phyloP scores from a whole-genome alignment of 371 early-diverging fungal species.

The Mortierella sp. region DNA sequence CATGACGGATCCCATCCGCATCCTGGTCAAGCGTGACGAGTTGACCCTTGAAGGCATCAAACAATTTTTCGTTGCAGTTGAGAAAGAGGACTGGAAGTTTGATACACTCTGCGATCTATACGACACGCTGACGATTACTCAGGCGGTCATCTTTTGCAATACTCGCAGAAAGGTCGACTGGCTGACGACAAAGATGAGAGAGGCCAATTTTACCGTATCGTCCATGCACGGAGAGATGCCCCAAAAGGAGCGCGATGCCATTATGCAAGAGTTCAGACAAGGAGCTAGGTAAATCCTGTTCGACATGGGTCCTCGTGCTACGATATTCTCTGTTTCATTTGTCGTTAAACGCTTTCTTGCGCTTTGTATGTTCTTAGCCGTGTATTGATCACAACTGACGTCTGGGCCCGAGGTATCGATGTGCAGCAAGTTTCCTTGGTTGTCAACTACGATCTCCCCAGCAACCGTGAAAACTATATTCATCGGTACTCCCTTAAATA shows the following conservation, averaged over 20 bases:
- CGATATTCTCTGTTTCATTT: no score
- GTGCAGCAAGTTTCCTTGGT: slow-evolving; percentile 98
- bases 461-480: slow-evolving; percentile 93
- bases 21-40: slow-evolving; percentile 99
- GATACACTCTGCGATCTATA: slow-evolving; percentile 98
- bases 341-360: no score
- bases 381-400: slow-evolving; percentile 94
- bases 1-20: slow-evolving; percentile 98
- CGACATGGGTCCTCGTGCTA: no score
- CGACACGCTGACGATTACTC: slow-evolving; percentile 95
- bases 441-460: slow-evolving; percentile 96
- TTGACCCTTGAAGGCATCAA: slow-evolving; percentile 99
- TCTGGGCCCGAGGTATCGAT: slow-evolving; percentile 98
- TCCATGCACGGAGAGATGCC: slow-evolving; percentile 99
- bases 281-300: slow-evolving; percentile 72
- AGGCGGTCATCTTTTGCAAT: slow-evolving; percentile 99
- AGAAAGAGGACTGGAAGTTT: slow-evolving; percentile 96
- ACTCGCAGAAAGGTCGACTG: slow-evolving; percentile 98
- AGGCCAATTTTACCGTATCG: slow-evolving; percentile 95
- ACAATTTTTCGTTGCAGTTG: slow-evolving; percentile 99
- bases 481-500: no score
- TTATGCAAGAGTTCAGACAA: slow-evolving; percentile 93
- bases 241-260: slow-evolving; percentile 90
- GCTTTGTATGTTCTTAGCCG: slow-evolving; percentile 65
- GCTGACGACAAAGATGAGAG: slow-evolving; percentile 95